Conservation (phyloP, 2,329 filamentous ascomycete species). For the Tolypocladium inflatum region DNA sequence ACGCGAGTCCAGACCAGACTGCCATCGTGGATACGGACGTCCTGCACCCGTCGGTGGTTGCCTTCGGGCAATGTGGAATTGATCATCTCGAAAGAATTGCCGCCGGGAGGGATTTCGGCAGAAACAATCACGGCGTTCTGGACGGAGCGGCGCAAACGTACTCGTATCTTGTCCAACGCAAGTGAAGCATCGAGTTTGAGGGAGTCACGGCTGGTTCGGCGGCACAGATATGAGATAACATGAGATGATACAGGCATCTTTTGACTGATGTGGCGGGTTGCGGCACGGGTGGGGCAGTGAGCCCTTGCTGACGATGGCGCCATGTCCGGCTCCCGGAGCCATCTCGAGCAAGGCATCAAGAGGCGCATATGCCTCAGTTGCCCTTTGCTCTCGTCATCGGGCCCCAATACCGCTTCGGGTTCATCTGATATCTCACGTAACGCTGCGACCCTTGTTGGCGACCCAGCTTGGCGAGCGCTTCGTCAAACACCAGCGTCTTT, state of each 20-base stretch:
- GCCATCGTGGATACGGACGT: conserved; percentile 12
- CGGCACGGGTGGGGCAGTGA: neutral
- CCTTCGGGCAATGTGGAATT: neutral
- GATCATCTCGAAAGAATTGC: neutral
- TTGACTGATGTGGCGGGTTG: neutral
- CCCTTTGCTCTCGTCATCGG: conserved; percentile 56
- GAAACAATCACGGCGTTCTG: neutral
- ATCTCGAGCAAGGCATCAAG: neutral
- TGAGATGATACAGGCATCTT: neutral
- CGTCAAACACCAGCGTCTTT: conserved; percentile 64
- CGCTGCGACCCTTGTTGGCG: conserved; percentile 57
- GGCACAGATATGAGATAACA: neutral
- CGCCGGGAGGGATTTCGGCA: neutral
- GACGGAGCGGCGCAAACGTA: neutral
- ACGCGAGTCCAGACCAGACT: conserved; percentile 17
- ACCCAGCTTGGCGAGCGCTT: conserved; percentile 65
- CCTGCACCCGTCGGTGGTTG: conserved; percentile 4
- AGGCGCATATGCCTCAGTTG: neutral
- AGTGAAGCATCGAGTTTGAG: neutral
- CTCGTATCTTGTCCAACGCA: neutral
- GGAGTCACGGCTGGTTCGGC: neutral
- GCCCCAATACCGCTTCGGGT: conserved; percentile 90
- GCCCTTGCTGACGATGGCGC: neutral
- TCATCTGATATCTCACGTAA: conserved; percentile 79
- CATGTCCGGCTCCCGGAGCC: neutral